Base-by-base conservation (phyloP, 2,329 filamentous ascomycete genomes). In the Davidsoniella virescens region DNA sequence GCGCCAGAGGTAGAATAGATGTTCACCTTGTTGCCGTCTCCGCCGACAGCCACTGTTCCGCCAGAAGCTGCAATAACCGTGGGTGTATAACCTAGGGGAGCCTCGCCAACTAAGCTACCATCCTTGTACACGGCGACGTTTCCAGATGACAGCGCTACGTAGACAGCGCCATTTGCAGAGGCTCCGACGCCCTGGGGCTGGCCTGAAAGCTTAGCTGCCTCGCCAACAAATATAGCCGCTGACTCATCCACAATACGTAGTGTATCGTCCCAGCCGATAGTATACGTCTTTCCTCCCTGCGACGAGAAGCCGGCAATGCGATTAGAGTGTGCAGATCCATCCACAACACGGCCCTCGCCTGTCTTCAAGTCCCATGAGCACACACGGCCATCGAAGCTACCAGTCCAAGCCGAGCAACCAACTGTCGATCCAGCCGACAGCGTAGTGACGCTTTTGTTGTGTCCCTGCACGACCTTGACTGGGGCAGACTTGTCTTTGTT, bases 231-330 rank as follows among this genome's bases (percentile, higher is more conserved):
- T 0, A 80, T 84, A 59, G 78, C 82, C 48, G 81, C 77, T 1
- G 78, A 73, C 52, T 82, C 73, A 56, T 94, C 87, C 36, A 93
- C 73, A 41, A 76, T 82, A 55, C 87, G 82, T 36, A 96, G 70
- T 1, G 82, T 87, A 63, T 98, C 92, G 61, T 98, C 92, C 92
- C 90, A 98, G 55, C 82, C 88, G 49, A 90, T 84, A 59, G 82
- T 90, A 67, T 85, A 88, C n/a, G 87, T 76, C 56, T 78, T 74
- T 33, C 78, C 75, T 2, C 70, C 61, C 6, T 69, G 69, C 1
- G 77, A 68, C 2, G 81, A 70, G 55, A 98, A 81, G 47, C 84
- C 84, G 3, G 80, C 78, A 47, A 96, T 78, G 63, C 93, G 88
- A 63, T 90, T 93, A 6, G 83, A 83, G 64, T 95, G 92, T 3